Evolutionary conservation across 2,329 filamentous ascomycete genomes (phyloP), one percentile per base, ranked within the genome.

Genomic region (Fusarium acutatum): DNA sequence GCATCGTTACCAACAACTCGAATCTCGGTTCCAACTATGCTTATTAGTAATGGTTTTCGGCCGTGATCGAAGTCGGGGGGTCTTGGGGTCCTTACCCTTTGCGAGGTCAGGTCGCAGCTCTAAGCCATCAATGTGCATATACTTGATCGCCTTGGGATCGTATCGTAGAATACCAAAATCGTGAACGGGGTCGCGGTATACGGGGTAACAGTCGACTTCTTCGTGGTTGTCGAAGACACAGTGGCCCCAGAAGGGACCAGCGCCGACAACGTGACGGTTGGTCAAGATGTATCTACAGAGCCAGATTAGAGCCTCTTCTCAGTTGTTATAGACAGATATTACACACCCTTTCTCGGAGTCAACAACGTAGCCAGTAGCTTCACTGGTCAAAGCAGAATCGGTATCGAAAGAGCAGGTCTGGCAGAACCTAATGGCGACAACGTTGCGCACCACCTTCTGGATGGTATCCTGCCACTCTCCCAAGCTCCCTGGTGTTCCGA

Each of bases 171-270:
- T 97, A 71, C 96, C 96, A 78, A 99, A 99, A 83, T 99, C 96
- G 86, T 99, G 96, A 34, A 99, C 96, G 22, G 96, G 97, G 80
- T 99, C 96, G 79, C 96, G 94, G 84, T 99, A 99, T 56, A 99
- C 95, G 14, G 96, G 96, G 80, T 95, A 94, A 53, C 97, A 96
- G 81, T 99, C 96, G 77, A 96, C 96, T 86, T 97, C 89, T 75
- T 99, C 96, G 83, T 99, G 96, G 81, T 99, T 99, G 82, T 99
- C 97, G 82, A 99, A 99, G 76, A 99, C 95, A 81, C 94, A 95
- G 84, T 97, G 98, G 53, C 96, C 96, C 93, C 96, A 98, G 83
- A 99, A 99, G 3, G 96, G 96, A 2, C 96, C 96, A 2, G 96
- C 89, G 73, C 96, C 95, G 46, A 98, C 96, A 37, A 99, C 96